Evolutionary conservation across 139 green algal genomes (phyloP).

Genomic region (Micractinium conductrix): DNA sequence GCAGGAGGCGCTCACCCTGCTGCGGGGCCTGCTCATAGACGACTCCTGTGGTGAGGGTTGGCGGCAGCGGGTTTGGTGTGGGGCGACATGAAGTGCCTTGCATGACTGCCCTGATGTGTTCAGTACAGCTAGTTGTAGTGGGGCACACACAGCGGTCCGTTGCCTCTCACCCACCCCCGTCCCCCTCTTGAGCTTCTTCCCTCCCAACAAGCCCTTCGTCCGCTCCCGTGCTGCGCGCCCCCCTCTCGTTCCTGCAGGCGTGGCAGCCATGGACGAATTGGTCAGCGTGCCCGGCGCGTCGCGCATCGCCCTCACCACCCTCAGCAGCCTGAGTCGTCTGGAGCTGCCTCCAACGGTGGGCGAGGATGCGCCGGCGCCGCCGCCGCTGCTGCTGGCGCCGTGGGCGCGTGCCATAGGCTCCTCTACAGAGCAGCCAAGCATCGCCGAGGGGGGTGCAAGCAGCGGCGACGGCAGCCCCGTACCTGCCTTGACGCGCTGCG

Average conservation of each 20-base stretch:
- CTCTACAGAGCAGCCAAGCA: constrained; percentile 21
- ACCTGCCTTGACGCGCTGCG: constrained; percentile 11
- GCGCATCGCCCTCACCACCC: constrained; percentile 20
- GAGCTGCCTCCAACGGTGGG: background rate
- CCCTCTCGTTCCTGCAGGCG: background rate
- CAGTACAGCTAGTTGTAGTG: background rate
- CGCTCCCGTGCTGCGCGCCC: too few species aligned
- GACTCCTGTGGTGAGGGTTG: constrained; percentile 7
- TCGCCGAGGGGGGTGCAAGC: background rate
- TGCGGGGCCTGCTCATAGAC: constrained; percentile 32
- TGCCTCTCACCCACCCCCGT: too few species aligned
- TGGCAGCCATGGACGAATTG: constrained; percentile 33
- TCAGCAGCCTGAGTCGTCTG: constrained; percentile 23
- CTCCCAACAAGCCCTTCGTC: too few species aligned
- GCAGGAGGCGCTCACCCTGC: constrained; percentile 46
- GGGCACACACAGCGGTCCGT: too few species aligned
- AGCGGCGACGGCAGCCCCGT: background rate
- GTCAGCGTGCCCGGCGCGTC: background rate
- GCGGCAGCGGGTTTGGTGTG: too few species aligned
- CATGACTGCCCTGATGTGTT: background rate
- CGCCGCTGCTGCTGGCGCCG: constrained; percentile 28
- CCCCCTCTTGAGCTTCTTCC: too few species aligned
- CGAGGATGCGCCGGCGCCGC: background rate
- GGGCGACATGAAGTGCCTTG: background rate
- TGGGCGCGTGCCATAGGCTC: constrained; percentile 43